A percentile compares a stretch with the other conserved stretches of the same genome.
These are phyloP conservation scores for Aureobasidium leucospermi DNA, from an alignment of 2,329 filamentous ascomycete species.

Conservation along the genomic window DNA sequence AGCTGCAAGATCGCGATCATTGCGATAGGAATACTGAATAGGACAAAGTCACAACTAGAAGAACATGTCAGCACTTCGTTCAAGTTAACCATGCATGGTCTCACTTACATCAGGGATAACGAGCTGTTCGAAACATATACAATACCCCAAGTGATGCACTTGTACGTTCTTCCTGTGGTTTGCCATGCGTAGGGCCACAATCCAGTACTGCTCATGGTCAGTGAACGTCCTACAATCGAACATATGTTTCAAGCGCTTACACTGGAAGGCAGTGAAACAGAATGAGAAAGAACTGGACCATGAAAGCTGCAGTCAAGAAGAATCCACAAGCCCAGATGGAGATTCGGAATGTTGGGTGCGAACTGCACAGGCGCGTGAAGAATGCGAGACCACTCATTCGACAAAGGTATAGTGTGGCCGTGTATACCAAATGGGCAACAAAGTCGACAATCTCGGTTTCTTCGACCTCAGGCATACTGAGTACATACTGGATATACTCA, in stretches of 20 bases:
- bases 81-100: no score
- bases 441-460: constrained; percentile 44
- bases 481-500: constrained; percentile 41
- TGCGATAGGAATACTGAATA: constrained; percentile 45
- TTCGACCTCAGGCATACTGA: constrained; percentile 35
- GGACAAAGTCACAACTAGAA: constrained; percentile 33
- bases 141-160: constrained; percentile 43
- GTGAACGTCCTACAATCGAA: not conserved
- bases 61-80: no score
- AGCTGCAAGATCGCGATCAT: constrained; percentile 43
- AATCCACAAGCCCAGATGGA: constrained; percentile 29
- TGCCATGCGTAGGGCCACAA: constrained; percentile 48
- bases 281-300: constrained; percentile 44
- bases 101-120: constrained; percentile 38
- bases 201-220: constrained; percentile 28
- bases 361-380: constrained; percentile 40
- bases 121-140: constrained; percentile 47
- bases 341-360: constrained; percentile 30
- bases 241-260: not conserved
- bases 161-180: constrained; percentile 32
- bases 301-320: constrained; percentile 36
- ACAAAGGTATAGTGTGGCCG: constrained; percentile 42
- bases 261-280: constrained; percentile 47
- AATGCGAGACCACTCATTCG: constrained; percentile 47
- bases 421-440: constrained; percentile 46